Conservation (phyloP, 2,329 filamentous ascomycete genomes). For the Diplocarpon mali region DNA sequence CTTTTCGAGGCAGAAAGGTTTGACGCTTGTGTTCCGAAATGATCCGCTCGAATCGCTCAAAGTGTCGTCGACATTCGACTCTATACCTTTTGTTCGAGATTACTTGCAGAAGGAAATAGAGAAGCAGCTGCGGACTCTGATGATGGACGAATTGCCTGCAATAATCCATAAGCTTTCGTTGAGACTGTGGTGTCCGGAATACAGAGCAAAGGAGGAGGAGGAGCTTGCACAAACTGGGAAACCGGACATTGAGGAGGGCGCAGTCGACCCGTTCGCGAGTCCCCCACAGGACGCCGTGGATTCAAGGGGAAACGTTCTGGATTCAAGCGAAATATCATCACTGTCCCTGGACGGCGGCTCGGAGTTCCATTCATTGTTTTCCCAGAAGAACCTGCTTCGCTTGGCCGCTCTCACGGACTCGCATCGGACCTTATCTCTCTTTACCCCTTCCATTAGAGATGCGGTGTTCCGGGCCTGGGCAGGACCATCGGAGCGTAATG, state of each 20-base stretch:
- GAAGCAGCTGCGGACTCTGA: conserved; percentile 77
- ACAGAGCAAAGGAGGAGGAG: conserved; percentile 54
- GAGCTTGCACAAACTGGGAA: conserved; percentile 39
- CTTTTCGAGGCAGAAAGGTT: conserved; percentile 92
- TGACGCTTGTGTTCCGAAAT: conserved; percentile 95
- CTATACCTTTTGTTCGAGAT: conserved; percentile 94
- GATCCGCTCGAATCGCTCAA: conserved; percentile 96
- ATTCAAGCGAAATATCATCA: conserved; percentile 63
- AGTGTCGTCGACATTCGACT: conserved; percentile 97
- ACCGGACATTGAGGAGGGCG: conserved; percentile 34
- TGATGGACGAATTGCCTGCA: conserved; percentile 95
- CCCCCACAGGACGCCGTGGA: conserved; percentile 77
- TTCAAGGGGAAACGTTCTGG: conserved; percentile 64
- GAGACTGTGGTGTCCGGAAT: conserved; percentile 81
- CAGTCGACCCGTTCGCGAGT: conserved; percentile 70
- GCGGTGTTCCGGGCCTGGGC: conserved; percentile 91
- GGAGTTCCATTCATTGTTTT: conserved; percentile 83
- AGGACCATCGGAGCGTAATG: conserved; percentile 59
- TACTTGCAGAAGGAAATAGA: conserved; percentile 96
- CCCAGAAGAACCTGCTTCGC: conserved; percentile 82
- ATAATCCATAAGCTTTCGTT: conserved; percentile 91
- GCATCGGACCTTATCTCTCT: conserved; percentile 80
- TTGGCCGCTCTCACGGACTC: conserved; percentile 77
- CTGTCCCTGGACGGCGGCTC: conserved; percentile 68
- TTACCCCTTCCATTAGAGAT: conserved; percentile 82